Evolutionary conservation across 768 basidiomycete species (phyloP).

Genomic region (Collybia mongolica): DNA sequence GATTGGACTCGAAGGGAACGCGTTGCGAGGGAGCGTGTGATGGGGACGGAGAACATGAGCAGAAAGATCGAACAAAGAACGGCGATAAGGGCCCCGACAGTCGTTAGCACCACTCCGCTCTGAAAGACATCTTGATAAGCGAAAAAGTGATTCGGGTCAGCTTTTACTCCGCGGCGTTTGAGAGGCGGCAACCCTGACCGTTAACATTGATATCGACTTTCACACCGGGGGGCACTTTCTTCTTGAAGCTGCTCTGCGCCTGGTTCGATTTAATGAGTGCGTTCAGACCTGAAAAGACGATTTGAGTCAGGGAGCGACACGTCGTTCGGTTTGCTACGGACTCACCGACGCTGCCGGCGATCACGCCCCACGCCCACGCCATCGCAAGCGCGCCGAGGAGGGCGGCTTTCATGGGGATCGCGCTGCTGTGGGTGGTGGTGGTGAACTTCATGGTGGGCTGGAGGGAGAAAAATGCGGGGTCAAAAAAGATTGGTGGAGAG

Average conservation of each 20-base stretch:
- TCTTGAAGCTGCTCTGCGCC: slow-evolving; percentile 29
- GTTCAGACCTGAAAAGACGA: slow-evolving; percentile 30
- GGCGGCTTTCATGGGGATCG: slow-evolving; percentile 10
- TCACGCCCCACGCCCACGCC: slow-evolving; percentile 19
- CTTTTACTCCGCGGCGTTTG: too few relatives aligned
- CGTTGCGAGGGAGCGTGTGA: slow-evolving; percentile 13
- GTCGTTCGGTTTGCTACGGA: background rate
- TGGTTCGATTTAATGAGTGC: slow-evolving; percentile 41
- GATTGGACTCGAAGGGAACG: slow-evolving; percentile 34
- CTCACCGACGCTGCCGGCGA: slow-evolving; percentile 18
- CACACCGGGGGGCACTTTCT: slow-evolving; percentile 28
- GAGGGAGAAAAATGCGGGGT: background rate
- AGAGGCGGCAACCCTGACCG: slow-evolving; percentile 20
- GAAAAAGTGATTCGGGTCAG: too few relatives aligned
- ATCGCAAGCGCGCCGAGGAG: slow-evolving; percentile 14
- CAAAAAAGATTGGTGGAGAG: background rate
- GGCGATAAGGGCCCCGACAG: slow-evolving; percentile 30
- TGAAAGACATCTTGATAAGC: slow-evolving; percentile 44
- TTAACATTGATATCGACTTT: slow-evolving; percentile 34
- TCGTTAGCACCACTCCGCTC: slow-evolving; percentile 34
- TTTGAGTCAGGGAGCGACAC: background rate
- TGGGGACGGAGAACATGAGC: slow-evolving; percentile 17
- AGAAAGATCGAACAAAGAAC: slow-evolving; percentile 24
- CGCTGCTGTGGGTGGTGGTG: background rate
- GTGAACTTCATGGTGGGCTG: slow-evolving; percentile 1